These are phyloP conservation scores for Elsinoe perseae DNA, from an alignment of 2,329 filamentous ascomycete genomes.

Conservation along the genomic window DNA sequence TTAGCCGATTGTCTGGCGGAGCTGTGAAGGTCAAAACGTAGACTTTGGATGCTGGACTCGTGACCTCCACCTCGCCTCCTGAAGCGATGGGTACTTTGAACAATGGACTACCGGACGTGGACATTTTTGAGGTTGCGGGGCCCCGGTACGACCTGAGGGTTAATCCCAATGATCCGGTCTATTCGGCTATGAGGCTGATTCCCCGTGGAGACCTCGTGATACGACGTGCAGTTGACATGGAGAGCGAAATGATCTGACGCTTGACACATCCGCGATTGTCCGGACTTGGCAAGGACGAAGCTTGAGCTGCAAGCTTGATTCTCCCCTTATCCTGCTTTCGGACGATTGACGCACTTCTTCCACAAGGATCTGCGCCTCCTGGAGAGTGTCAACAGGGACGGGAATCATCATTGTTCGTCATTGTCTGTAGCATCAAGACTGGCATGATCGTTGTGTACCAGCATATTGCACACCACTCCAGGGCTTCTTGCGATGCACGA, in stretches of 20 bases:
- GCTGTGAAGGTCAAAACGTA: constrained; percentile 67
- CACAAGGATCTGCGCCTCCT: not conserved
- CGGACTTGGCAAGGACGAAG: not conserved
- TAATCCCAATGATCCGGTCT: not conserved
- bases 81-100: constrained; percentile 27
- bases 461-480: not conserved
- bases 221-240: not conserved
- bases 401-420: constrained; percentile 1
- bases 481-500: not conserved
- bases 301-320: not conserved
- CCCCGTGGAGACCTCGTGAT: not conserved
- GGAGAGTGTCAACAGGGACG: not conserved
- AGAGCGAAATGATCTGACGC: not conserved
- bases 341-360: not conserved
- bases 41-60: constrained; percentile 51
- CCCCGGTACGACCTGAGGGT: not conserved
- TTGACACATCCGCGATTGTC: not conserved
- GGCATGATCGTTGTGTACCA: not conserved
- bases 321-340: constrained; percentile 2
- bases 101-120: constrained; percentile 17
- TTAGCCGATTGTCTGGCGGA: constrained; percentile 69
- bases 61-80: constrained; percentile 46
- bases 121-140: constrained; percentile 4
- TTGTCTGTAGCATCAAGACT: not conserved
- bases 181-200: not conserved